phyloP scores from a whole-genome alignment of 352 stramenopile species.

The Aphanomyces astaci region DNA sequence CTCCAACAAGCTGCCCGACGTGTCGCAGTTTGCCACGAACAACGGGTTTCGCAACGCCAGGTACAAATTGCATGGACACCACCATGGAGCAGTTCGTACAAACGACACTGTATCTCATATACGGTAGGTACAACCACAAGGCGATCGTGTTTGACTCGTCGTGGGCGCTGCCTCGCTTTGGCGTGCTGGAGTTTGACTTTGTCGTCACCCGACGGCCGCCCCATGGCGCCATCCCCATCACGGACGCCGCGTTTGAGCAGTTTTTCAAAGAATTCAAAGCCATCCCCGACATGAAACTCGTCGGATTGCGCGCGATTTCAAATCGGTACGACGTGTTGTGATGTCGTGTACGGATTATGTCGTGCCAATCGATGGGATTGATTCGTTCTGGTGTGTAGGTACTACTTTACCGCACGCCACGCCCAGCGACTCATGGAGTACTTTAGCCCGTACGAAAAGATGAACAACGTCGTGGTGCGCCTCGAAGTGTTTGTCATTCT shows the following conservation, averaged over 20 bases:
- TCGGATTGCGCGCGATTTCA: constrained; percentile 60
- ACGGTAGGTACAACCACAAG: constrained; percentile 49
- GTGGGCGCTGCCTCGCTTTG: constrained; percentile 59
- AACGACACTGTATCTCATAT: constrained; percentile 58
- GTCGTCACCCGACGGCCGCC: constrained; percentile 51
- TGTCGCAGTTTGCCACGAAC: constrained; percentile 40
- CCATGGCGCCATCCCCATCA: constrained; percentile 47
- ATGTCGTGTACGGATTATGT: too few species aligned
- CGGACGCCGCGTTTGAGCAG: constrained; percentile 56
- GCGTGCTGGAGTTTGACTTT: constrained; percentile 69
- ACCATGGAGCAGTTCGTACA: too few species aligned
- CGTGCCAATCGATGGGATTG: too few species aligned
- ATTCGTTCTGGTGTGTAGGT: constrained; percentile 21
- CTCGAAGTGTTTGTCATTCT: constrained; percentile 68
- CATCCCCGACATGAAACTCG: constrained; percentile 55
- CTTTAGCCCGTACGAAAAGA: constrained; percentile 63
- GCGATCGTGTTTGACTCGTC: constrained; percentile 37
- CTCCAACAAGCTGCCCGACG: constrained; percentile 51
- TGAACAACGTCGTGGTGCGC: constrained; percentile 44
- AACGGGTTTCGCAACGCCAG: constrained; percentile 18
- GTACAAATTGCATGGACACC: background rate
- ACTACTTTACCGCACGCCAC: constrained; percentile 66
- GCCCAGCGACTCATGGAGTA: constrained; percentile 68
- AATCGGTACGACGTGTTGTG: constrained; percentile 22
- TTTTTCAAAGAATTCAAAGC: constrained; percentile 76